phyloP scores from a whole-genome alignment of 2,329 filamentous ascomycete species.

The Claviceps spartinae region DNA sequence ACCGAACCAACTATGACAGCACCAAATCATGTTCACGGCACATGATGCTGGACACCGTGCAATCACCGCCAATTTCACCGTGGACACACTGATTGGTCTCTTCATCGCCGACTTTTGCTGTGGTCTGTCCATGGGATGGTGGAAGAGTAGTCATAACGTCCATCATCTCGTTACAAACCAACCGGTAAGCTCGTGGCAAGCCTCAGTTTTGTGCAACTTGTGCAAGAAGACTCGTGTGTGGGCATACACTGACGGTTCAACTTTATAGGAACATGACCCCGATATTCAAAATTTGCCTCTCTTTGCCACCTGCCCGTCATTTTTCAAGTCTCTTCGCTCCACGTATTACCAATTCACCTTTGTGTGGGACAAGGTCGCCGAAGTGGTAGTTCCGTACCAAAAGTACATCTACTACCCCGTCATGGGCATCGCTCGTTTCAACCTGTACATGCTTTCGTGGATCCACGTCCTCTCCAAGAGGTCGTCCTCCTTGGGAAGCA shows the following conservation, averaged over 20 bases:
- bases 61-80: conserved; percentile 44
- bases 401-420: conserved; percentile 56
- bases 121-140: conserved; percentile 54
- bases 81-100: conserved; percentile 46
- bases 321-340: conserved; percentile 49
- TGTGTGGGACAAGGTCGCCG: conserved; percentile 46
- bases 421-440: conserved; percentile 57
- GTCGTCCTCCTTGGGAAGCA: conserved; percentile 40
- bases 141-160: conserved; percentile 57
- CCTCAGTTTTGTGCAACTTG: background rate
- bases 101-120: conserved; percentile 53
- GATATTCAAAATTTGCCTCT: conserved; percentile 55
- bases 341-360: conserved; percentile 54
- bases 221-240: background rate
- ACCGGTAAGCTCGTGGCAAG: conserved; percentile 22
- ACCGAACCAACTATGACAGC: conserved; percentile 23
- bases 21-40: conserved; percentile 56
- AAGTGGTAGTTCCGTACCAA: conserved; percentile 46
- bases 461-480: conserved; percentile 44
- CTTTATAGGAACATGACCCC: conserved; percentile 37
- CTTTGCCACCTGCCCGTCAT: conserved; percentile 52
- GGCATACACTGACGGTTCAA: background rate
- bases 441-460: conserved; percentile 56
- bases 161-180: conserved; percentile 55
- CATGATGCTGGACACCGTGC: conserved; percentile 52